phyloP scores from a whole-genome alignment of 495 filamentous ascomycete genomes.

The Neurospora hispaniola region DNA sequence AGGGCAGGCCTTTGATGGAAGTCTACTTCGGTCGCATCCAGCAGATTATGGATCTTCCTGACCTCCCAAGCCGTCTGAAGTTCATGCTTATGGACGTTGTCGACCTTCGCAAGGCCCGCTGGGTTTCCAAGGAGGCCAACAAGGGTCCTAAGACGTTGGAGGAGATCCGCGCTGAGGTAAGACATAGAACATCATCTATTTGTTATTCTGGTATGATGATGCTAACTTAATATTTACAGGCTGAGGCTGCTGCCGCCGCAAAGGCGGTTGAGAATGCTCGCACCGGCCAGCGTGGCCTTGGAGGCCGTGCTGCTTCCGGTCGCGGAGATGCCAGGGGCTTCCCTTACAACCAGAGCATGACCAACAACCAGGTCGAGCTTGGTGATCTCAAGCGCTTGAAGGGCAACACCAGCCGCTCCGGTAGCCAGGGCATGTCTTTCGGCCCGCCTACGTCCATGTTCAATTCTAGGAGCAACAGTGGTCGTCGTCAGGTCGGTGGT shows the following conservation, averaged over 20 bases:
- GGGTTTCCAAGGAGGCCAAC: conserved; percentile 74
- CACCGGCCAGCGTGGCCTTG: conserved; percentile 47
- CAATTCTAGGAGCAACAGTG: conserved; percentile 67
- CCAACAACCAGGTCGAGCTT: conserved; percentile 67
- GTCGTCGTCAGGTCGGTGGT: conserved; percentile 55
- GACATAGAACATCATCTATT: conserved; percentile 9
- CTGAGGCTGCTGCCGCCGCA: conserved; percentile 62
- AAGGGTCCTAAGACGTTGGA: conserved; percentile 96
- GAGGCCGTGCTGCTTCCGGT: conserved; percentile 58
- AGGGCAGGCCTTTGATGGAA: conserved; percentile 75
- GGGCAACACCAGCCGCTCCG: conserved; percentile 39
- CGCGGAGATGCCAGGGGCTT: conserved; percentile 81
- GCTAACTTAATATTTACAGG: conserved; percentile 19
- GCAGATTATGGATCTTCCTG: conserved; percentile 61
- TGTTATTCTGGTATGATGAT: neutral
- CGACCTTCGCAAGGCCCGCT: conserved; percentile 64
- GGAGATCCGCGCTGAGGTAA: conserved; percentile 77
- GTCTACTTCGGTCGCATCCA: conserved; percentile 88
- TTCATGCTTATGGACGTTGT: conserved; percentile 97
- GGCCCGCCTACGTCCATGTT: conserved; percentile 68
- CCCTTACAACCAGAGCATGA: conserved; percentile 52
- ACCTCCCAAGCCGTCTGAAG: conserved; percentile 71
- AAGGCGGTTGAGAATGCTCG: conserved; percentile 53
- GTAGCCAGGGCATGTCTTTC: conserved; percentile 56
- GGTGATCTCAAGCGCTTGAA: conserved; percentile 81